These are phyloP conservation scores for Taiozyma sp. DNA, from an alignment of 1,139 yeast genomes.

Conservation along the genomic window DNA sequence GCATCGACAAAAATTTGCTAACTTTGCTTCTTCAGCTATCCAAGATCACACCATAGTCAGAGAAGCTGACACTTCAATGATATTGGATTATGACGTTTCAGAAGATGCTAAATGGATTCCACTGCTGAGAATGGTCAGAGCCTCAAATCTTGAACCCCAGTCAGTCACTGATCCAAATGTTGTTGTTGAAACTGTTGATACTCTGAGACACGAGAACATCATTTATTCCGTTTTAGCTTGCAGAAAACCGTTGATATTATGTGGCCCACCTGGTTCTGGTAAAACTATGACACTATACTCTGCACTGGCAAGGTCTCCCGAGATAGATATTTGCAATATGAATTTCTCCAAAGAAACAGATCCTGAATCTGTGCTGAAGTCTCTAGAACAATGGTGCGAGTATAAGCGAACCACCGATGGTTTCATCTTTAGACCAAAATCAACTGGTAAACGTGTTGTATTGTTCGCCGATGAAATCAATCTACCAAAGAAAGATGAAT, in stretches of 20 bases:
- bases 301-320: conserved; percentile 55
- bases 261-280: conserved; percentile 99
- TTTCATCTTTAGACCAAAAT: conserved; percentile 50
- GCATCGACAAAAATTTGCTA: conserved; percentile 32
- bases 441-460: conserved; percentile 69
- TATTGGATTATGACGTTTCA: conserved; percentile 46
- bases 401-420: conserved; percentile 54
- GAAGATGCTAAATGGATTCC: conserved; percentile 61
- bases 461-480: conserved; percentile 93
- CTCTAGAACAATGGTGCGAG: conserved; percentile 70
- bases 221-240: conserved; percentile 55
- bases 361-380: conserved; percentile 54
- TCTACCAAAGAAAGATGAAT: conserved; percentile 69
- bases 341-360: conserved; percentile 85
- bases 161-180: conserved; percentile 59
- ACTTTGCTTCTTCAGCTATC: conserved; percentile 29
- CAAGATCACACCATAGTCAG: conserved; percentile 21
- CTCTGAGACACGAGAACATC: conserved; percentile 60
- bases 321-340: conserved; percentile 59
- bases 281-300: conserved; percentile 87
- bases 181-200: conserved; percentile 78
- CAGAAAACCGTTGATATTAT: conserved; percentile 61
- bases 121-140: conserved; percentile 42
- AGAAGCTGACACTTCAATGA: neutral
- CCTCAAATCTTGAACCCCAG: conserved; percentile 53